phyloP scores from a whole-genome alignment of 2,329 filamentous ascomycete genomes.

The Cercospora brassicicola region DNA sequence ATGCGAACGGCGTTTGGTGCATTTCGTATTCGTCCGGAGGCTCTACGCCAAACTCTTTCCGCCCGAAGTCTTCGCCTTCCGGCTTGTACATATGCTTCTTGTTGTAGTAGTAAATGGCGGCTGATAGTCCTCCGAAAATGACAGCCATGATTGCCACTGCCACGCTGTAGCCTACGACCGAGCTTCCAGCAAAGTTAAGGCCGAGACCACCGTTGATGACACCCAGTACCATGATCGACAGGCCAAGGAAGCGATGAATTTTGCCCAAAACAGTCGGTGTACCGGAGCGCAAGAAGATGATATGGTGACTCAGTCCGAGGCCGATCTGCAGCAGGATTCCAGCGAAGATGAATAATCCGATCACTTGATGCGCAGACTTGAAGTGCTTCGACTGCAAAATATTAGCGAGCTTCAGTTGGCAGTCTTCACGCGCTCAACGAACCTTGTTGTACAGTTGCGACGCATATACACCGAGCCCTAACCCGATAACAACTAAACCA shows the following conservation, averaged over 20 bases:
- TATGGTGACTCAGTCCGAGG: slow-evolving; percentile 45
- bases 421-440: slow-evolving; percentile 22
- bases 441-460: slow-evolving; percentile 45
- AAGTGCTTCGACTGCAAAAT: slow-evolving; percentile 43
- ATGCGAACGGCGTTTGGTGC: slow-evolving; percentile 21
- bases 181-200: slow-evolving; percentile 57
- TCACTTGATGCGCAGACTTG: slow-evolving; percentile 50
- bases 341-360: slow-evolving; percentile 46
- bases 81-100: slow-evolving; percentile 26
- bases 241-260: slow-evolving; percentile 60
- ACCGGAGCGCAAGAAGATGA: slow-evolving; percentile 36
- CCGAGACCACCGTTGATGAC: slow-evolving; percentile 60
- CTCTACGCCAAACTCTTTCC: slow-evolving; percentile 15
- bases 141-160: slow-evolving; percentile 27
- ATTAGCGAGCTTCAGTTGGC: background rate
- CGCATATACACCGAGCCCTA: slow-evolving; percentile 46
- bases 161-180: slow-evolving; percentile 24
- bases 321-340: slow-evolving; percentile 40
- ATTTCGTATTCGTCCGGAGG: slow-evolving; percentile 27
- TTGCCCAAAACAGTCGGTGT: slow-evolving; percentile 48
- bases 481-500: slow-evolving; percentile 42
- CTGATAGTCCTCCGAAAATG: slow-evolving; percentile 20
- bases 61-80: slow-evolving; percentile 20
- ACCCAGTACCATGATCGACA: slow-evolving; percentile 55
- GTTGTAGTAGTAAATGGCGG: slow-evolving; percentile 21